A percentile compares a stretch with the other conserved stretches of the same genome.
phyloP scores from a whole-genome alignment of 2,329 filamentous ascomycete species.

The Xylaria hypoxylon region DNA sequence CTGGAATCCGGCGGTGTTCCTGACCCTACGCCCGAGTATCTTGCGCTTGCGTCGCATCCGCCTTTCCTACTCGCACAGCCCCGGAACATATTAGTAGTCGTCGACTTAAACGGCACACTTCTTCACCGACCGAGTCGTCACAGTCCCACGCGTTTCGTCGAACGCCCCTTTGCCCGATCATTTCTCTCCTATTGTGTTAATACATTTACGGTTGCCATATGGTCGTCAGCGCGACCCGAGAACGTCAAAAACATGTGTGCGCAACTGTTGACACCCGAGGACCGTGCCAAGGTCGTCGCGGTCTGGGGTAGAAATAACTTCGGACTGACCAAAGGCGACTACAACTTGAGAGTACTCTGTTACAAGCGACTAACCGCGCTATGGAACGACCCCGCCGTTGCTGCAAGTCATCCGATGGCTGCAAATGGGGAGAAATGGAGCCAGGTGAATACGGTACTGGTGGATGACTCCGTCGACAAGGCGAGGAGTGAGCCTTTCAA shows the following conservation, averaged over 20 bases:
- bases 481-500: constrained; percentile 86
- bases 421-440: constrained; percentile 68
- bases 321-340: constrained; percentile 73
- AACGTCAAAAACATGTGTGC: constrained; percentile 79
- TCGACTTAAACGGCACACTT: constrained; percentile 95
- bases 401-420: constrained; percentile 58
- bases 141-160: constrained; percentile 65
- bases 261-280: constrained; percentile 68
- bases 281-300: constrained; percentile 70
- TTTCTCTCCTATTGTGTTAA: constrained; percentile 82
- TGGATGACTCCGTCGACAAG: constrained; percentile 88
- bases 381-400: constrained; percentile 69
- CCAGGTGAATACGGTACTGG: constrained; percentile 87
- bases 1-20: constrained; percentile 69
- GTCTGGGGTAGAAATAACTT: constrained; percentile 85
- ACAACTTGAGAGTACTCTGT: constrained; percentile 78
- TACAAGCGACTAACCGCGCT: constrained; percentile 85
- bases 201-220: constrained; percentile 85
- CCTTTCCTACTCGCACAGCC: constrained; percentile 59
- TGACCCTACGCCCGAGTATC: constrained; percentile 69
- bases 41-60: constrained; percentile 62
- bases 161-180: constrained; percentile 72
- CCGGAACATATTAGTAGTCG: constrained; percentile 79
- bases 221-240: constrained; percentile 83
- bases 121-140: constrained; percentile 73